Base-by-base conservation (phyloP, 495 filamentous ascomycete genomes). In the Lophium mytilinum region DNA sequence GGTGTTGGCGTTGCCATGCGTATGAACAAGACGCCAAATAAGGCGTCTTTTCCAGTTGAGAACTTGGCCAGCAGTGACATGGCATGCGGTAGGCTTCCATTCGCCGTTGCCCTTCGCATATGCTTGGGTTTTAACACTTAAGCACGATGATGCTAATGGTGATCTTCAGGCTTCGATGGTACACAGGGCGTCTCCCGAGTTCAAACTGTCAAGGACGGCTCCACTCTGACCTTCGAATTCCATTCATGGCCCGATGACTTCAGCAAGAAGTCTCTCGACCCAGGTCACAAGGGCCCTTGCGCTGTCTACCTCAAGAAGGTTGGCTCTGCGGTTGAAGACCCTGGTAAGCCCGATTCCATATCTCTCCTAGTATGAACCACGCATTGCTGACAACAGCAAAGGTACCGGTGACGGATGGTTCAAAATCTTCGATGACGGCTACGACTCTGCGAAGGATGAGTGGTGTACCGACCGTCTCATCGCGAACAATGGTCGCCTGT, bases 391-490 rank as follows among this genome's bases (percentile, higher is more conserved):
- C 46, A 39, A 60, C 7, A 77, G 76, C 33, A 66, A 21, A 53
- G 62, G 57, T 48, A 19, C 73, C 30, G 86, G 87, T 4, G 69
- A 69, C 54, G 87, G 88, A 18, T 92, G 88, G 88, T 87, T 92
- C 75, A 90, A 90, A 75, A 82, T 92, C 67, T 87, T 72, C 71
- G 74, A 85, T 43, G 77, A 82, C 35, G 85, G 83, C 47, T 87
- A 85, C 64, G 77, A 84, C 63, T 57, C 71, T 1, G 45, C 43
- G 6, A 60, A 65, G 46, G 72, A 73, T 3, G 71, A 78, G 55
- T 89, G 85, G 81, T 88, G 88, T 60, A 85, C 84, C 1, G 76
- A 86, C 57, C 80, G 80, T 43, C 63, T 91, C 42, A 85, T 85
- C 53, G 71, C 66, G 21, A 81, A 82, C 67, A 74, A 81, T 33